Evolutionary conservation across 257 asterid genomes (phyloP), one percentile per base, ranked within the genome.

Genomic region (Agastache rugosa): DNA sequence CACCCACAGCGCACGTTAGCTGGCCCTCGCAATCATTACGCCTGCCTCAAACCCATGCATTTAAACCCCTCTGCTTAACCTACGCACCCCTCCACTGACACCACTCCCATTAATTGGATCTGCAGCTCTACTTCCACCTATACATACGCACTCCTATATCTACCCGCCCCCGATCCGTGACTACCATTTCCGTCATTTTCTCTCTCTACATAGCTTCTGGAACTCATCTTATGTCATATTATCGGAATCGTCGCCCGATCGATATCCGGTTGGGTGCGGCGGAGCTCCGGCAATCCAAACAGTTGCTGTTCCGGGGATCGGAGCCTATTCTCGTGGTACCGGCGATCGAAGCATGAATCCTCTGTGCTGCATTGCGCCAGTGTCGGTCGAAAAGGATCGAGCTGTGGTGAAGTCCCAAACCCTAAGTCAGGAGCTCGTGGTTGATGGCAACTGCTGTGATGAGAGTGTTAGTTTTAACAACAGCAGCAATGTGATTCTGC

Each of bases 311-410:
- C 25, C 12, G 27, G 81, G 69, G 87, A 84, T 81, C 88, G 74
- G 79, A 64, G 79, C 69, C 20, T 71, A 63, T 77, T 59, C 59
- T 60, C 8, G 64, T 23, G 34, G 42, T 55, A 2, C 27, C 58
- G 60, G 65, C 20, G 60, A 44, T 64, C 47, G 63, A 42, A 75
- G 83, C 74, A 93, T 93, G 99, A 94, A 94, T 83, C 99, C 99
- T 11, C 85, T 94, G 47, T 94, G 99, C 93, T 94, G 99, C 99
- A 94, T 94, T 92, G 99, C 99, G 70, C 97, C 99, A 51, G 99
- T 94, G 31, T 86, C 99, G 81, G 86, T 87, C 15, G 98, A 94
- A 23, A 86, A 86, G 73, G 99, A 94, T 89, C 93, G 84, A 47
- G 83, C 85, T 55, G 90, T 88, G 42, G 87, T 94, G 65, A 94